Evolutionary conservation across 1,139 yeast genomes (phyloP), one percentile per base, ranked within the genome.

Genomic region (Blastobotrys aristatus): DNA sequence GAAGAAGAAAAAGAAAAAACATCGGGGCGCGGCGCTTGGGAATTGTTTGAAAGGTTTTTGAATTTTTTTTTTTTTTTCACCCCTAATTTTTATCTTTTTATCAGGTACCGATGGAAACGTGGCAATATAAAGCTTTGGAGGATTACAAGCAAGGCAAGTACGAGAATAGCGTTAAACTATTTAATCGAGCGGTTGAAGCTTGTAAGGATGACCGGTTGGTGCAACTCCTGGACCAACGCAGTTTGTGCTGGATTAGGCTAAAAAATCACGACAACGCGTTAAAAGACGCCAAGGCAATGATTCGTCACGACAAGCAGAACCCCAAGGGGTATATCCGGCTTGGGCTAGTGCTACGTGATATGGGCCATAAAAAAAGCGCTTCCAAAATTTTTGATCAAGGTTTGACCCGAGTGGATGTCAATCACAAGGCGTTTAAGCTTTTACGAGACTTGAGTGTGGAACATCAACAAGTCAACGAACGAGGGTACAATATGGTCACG

Each of bases 161-260:
- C 14, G 21, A 11, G 14, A 30, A 46, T 17, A 36, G 49, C 27
- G 14, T 30, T n/a, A 21, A 20, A 13, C 26, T 36, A 18, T 40
- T 49, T 31, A 22, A 18, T 11, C n/a, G 37, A 26, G 49, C 49
- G 3, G 31, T 49, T 3, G 36, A 35, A 2, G 2, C 8, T 8
- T 31, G 50, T n/a, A 13, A 30, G 2, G 22, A 26, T 16, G 13
- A 16, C 16, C 26, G 29, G 14, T 27, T 37, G 11, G 13, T 43
- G 26, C 18, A 32, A 4, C 30, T 49, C 8, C 38, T 49, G 30
- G 50, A 49, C 20, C 52, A 49, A 35, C 36, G 50, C 17, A 44
- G 43, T n/a, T 42, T 43, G 11, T 41, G 47, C 18, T 27, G 14
- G 8, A 4, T 34, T 20, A 41, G 26, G 22, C 34, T 41, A n/a